Conservation (phyloP, 2,329 filamentous ascomycete species). For the Zymoseptoria ardabiliae region DNA sequence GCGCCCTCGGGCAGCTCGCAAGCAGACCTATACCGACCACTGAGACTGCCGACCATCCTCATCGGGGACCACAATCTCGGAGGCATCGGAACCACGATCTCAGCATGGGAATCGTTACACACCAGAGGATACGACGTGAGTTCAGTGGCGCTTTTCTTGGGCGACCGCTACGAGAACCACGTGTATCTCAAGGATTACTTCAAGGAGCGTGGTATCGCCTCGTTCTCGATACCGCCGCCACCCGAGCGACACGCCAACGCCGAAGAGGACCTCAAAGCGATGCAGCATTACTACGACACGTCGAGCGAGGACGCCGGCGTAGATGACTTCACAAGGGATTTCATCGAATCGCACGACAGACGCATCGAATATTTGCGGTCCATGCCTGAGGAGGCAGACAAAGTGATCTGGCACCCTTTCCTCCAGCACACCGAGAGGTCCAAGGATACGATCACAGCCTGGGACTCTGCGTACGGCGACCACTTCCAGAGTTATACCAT, state of each 20-base stretch:
- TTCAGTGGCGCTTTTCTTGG: slow-evolving; percentile 60
- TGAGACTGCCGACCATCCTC: slow-evolving; percentile 66
- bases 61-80: slow-evolving; percentile 69
- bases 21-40: slow-evolving; percentile 66
- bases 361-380: slow-evolving; percentile 54
- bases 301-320: slow-evolving; percentile 37
- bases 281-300: slow-evolving; percentile 57
- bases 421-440: slow-evolving; percentile 66
- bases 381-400: slow-evolving; percentile 55
- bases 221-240: slow-evolving; percentile 52
- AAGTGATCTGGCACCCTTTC: slow-evolving; percentile 77
- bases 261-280: slow-evolving; percentile 47
- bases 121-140: slow-evolving; percentile 74
- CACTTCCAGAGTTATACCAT: slow-evolving; percentile 58
- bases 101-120: slow-evolving; percentile 69
- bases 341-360: slow-evolving; percentile 48
- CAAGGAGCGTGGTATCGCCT: slow-evolving; percentile 47
- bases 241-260: slow-evolving; percentile 41
- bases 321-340: slow-evolving; percentile 40
- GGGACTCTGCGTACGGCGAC: slow-evolving; percentile 75
- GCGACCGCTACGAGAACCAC: slow-evolving; percentile 60
- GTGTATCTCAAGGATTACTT: slow-evolving; percentile 64
- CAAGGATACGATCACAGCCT: slow-evolving; percentile 58
- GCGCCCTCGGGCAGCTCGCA: slow-evolving; percentile 68
- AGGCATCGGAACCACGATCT: slow-evolving; percentile 73